Evolutionary conservation across 2,329 filamentous ascomycete genomes (phyloP).

Genomic region (Sporothrix brasiliensis): DNA sequence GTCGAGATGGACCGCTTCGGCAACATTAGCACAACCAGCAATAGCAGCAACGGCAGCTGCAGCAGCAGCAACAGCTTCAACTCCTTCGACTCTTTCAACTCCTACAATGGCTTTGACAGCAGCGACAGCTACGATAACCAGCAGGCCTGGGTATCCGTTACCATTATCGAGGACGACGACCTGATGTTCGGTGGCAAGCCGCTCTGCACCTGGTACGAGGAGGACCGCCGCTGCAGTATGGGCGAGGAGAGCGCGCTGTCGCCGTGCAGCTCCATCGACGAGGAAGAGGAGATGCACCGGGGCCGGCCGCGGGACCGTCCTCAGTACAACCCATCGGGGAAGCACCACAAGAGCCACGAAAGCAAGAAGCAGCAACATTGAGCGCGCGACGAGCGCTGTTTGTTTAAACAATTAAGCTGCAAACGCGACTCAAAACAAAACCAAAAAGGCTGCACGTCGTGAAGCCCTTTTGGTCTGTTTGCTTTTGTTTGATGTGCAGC

Average conservation of each 20-base stretch:
- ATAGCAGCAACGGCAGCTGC: not conserved
- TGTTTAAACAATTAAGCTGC: not conserved
- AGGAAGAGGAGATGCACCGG: slow-evolving; percentile 48
- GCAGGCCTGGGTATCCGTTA: slow-evolving; percentile 55
- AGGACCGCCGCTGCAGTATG: slow-evolving; percentile 54
- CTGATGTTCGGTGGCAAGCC: slow-evolving; percentile 64
- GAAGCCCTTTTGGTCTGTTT: not conserved
- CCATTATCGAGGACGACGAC: slow-evolving; percentile 63
- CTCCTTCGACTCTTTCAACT: no score
- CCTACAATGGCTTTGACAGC: not conserved
- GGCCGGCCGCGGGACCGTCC: slow-evolving; percentile 45
- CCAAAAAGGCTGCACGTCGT: not conserved
- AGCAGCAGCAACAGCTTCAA: not conserved
- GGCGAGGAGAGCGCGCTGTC: slow-evolving; percentile 36
- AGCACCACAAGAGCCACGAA: slow-evolving; percentile 8
- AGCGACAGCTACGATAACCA: not conserved
- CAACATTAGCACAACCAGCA: slow-evolving; percentile 12
- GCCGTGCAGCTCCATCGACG: slow-evolving; percentile 36
- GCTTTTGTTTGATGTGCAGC: not conserved
- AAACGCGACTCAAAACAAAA: not conserved
- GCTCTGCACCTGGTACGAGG: slow-evolving; percentile 63
- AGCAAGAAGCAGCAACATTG: slow-evolving; percentile 6
- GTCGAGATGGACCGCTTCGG: slow-evolving; percentile 9
- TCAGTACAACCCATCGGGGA: slow-evolving; percentile 27
- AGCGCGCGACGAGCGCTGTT: no score